phyloP scores from a whole-genome alignment of 2,329 filamentous ascomycete genomes.

The Paracoccidioides lutzii region DNA sequence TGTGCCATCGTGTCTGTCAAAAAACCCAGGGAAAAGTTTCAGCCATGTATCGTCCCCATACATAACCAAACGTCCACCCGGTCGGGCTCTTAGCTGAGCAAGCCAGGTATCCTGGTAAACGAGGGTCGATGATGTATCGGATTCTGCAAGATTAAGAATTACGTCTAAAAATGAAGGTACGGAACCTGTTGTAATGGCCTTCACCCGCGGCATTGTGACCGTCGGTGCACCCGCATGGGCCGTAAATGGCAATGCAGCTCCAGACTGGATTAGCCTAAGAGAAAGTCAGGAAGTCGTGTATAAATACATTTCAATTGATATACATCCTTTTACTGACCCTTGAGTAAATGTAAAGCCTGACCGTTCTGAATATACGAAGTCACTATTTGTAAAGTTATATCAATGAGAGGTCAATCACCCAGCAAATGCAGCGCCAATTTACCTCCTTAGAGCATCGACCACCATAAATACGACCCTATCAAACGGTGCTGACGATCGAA shows the following conservation, averaged over 20 bases:
- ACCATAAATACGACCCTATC: slow-evolving; percentile 95
- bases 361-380: slow-evolving; percentile 73
- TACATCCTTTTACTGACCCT: slow-evolving; percentile 41
- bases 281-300: slow-evolving; percentile 8
- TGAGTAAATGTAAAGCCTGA: slow-evolving; percentile 85
- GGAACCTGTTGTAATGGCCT: slow-evolving; percentile 92
- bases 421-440: slow-evolving; percentile 12
- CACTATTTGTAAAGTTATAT: slow-evolving; percentile 39
- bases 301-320: background rate
- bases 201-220: slow-evolving; percentile 95
- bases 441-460: slow-evolving; percentile 86
- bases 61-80: slow-evolving; percentile 67
- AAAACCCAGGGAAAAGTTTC: slow-evolving; percentile 84
- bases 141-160: slow-evolving; percentile 91
- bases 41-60: slow-evolving; percentile 98
- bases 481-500: slow-evolving; percentile 57
- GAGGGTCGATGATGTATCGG: slow-evolving; percentile 77
- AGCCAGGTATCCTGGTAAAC: slow-evolving; percentile 91
- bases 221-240: slow-evolving; percentile 93
- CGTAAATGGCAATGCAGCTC: slow-evolving; percentile 80
- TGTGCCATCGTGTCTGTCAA: slow-evolving; percentile 78
- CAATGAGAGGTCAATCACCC: background rate
- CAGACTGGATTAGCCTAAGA: slow-evolving; percentile 64
- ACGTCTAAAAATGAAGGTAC: slow-evolving; percentile 97
- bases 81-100: slow-evolving; percentile 69